Conservation (phyloP, 495 filamentous ascomycete species). For the Neurospora sp. region DNA sequence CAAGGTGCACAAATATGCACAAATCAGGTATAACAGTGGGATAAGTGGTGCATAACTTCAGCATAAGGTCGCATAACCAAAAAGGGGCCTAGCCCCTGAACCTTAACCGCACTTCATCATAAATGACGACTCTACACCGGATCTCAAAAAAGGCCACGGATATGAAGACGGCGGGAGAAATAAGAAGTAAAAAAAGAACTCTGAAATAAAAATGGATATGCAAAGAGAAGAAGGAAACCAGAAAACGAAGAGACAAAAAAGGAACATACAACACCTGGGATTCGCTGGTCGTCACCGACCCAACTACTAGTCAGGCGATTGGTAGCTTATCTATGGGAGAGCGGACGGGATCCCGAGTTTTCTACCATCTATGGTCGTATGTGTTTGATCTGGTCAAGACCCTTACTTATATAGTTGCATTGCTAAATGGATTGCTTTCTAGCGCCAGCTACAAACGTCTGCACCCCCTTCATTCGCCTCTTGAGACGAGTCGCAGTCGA, state of each 20-base stretch:
- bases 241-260: neutral
- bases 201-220: too few relatives aligned
- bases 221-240: too few relatives aligned
- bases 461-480: too few relatives aligned
- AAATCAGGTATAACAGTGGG: neutral
- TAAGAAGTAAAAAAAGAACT: too few relatives aligned
- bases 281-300: slow-evolving; percentile 37
- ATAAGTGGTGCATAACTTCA: neutral
- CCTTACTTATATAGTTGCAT: too few relatives aligned
- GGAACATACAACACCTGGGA: slow-evolving; percentile 20
- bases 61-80: neutral
- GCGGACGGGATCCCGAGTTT: slow-evolving; percentile 42
- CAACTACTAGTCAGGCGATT: slow-evolving; percentile 31
- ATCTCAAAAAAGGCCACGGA: neutral
- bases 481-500: too few relatives aligned
- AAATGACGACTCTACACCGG: neutral
- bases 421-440: too few relatives aligned
- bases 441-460: too few relatives aligned
- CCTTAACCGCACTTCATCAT: neutral
- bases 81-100: neutral
- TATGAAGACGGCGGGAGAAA: too few relatives aligned
- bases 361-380: slow-evolving; percentile 38
- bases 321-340: slow-evolving; percentile 30
- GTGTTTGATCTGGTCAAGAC: too few relatives aligned
- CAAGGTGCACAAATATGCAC: neutral